phyloP scores from a whole-genome alignment of 148 eudicot species.

The Fagopyrum esculentum region DNA sequence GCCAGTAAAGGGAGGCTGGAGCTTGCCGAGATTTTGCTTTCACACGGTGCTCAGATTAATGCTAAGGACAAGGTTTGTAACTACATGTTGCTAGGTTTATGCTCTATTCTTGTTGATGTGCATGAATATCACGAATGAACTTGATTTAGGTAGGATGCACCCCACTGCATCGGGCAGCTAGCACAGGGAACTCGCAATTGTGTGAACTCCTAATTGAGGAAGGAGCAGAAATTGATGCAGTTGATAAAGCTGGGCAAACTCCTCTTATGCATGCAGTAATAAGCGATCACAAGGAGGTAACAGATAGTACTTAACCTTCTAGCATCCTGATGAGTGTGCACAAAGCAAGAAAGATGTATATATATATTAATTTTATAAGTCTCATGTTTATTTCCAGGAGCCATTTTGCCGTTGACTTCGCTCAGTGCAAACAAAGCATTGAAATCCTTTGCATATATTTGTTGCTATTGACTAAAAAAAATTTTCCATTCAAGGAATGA shows the following conservation, averaged over 20 bases:
- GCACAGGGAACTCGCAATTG: conserved; percentile 71
- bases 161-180: conserved; percentile 98
- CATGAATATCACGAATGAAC: background rate
- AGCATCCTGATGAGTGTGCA: background rate
- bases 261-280: conserved; percentile 91
- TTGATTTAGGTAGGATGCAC: conserved; percentile 79
- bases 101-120: background rate
- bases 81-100: background rate
- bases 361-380: background rate
- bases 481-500: background rate
- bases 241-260: conserved; percentile 73
- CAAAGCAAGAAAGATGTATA: background rate
- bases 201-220: conserved; percentile 89
- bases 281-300: conserved; percentile 71
- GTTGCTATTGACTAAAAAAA: background rate
- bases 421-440: background rate
- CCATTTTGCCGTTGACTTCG: background rate
- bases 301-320: background rate
- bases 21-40: conserved; percentile 65
- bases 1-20: conserved; percentile 90
- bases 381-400: background rate
- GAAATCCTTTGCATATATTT: background rate
- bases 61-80: conserved; percentile 71
- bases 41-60: conserved; percentile 73
- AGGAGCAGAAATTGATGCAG: conserved; percentile 87